Evolutionary conservation across 2,329 filamentous ascomycete species (phyloP), one percentile per base, ranked within the genome.

Genomic region (Ascomycota sp.): DNA sequence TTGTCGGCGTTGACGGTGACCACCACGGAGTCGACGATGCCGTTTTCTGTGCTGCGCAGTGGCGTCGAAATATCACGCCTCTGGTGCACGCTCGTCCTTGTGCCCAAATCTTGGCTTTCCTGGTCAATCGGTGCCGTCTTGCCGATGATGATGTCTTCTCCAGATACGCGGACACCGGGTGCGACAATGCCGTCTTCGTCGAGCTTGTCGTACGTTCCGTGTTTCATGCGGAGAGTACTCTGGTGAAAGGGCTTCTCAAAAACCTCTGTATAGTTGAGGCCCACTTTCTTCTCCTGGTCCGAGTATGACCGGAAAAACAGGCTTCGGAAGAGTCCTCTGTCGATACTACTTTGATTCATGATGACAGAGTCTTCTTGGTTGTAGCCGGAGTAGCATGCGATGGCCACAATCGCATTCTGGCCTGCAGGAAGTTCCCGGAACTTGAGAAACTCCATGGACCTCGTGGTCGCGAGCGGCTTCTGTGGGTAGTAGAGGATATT

Each of bases 361-460:
- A 98, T 93, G 41, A 98, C 86, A 40, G 89, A 98, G 72, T 98
- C 89, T 82, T 98, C 89, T 52, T 98, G 91, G 55, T 98, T 98
- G 63, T 98, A 98, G 35, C 89, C 89, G 32, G 85, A 93, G 57
- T 98, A 98, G 51, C 80, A 91, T 35, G 83, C 75, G 55, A 98
- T 98, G 25, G 89, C 91, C 9, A 98, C 89, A 43, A 98, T 98
- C 13, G 89, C 89, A 46, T 98, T 98, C 52, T 98, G 89, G 3
- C 89, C 89, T 11, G 89, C 89, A 12, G 89, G 89, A 34, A 98
- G 62, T 53, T 98, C 89, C 56, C 89, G 72, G 74, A 98, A 98
- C 47, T 93, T 93, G 43, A 98, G 63, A 53, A 91, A 95, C 52
- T 98, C 89, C 91, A 98, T 98, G 4, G 86, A 93, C 38, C 85